Evolutionary conservation across 345 rosid species (phyloP), one percentile per base, ranked within the genome.

Genomic region (Odontarrhena argentea): DNA sequence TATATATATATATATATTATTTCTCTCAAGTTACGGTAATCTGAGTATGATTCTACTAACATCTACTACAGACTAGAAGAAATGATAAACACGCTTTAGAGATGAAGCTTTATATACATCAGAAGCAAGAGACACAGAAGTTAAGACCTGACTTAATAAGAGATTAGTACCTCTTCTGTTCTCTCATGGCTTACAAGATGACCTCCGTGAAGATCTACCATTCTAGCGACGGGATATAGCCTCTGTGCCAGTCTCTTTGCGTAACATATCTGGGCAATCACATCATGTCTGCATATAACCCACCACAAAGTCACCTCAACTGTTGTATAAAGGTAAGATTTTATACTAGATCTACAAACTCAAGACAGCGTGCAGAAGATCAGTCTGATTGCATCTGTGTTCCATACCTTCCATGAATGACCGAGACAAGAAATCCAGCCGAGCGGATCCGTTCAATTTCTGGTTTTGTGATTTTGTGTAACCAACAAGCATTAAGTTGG

Each of bases 121-220:
- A 45, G 53, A 28, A 1, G 15, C 15, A n/a, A 10, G n/a, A 47
- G 59, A 12, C 30, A 30, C 45, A 45, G 37, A 67, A 7, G 44
- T 53, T 67, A 67, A 50, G 56, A 52, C 63, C 30, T 26, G 45
- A 37, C 9, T 26, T 9, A 36, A 14, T 36, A 57, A 13, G 38
- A 56, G 0, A 26, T 6, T 61, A 51, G 73, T 86, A 94, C 99
- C 99, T 94, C 97, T 77, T 78, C 79, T 24, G 83, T 81, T 72
- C 88, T 85, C 85, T 94, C 97, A 52, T 87, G 97, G 77, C 96
- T 88, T 75, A 94, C 90, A 61, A 94, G 85, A 86, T 94, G 99
- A 48, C 93, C 99, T 38, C 99, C 99, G 51, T 83, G 93, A 73
- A 94, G 93, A 71, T 94, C 97, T 55, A 91, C 77, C 97, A 94